Percentiles rank a stretch among this genome's conserved stretches.
Conservation (phyloP, 495 filamentous ascomycete species). For the Penicillium alfredii region DNA sequence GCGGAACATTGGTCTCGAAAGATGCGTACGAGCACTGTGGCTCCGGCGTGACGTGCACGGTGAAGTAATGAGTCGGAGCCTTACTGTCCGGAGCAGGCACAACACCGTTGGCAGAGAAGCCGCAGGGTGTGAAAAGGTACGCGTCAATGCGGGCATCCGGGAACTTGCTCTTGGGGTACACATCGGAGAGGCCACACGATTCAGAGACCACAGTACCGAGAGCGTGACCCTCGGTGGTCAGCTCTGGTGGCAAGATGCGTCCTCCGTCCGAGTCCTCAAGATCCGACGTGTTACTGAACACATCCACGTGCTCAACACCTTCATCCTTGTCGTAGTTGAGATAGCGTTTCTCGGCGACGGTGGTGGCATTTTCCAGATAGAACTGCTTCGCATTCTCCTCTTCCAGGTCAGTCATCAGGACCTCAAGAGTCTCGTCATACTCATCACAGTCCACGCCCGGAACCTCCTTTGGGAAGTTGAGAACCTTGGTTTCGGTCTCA, state of each 20-base stretch:
- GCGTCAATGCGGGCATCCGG: conserved; percentile 93
- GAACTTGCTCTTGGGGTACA: conserved; percentile 81
- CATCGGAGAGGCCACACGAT: conserved; percentile 77
- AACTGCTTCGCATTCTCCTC: conserved; percentile 91
- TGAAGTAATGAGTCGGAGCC: conserved; percentile 85
- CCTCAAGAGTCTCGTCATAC: conserved; percentile 88
- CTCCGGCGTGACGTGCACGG: conserved; percentile 97
- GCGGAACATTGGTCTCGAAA: conserved; percentile 98
- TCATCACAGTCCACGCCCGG: conserved; percentile 38
- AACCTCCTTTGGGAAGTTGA: conserved; percentile 43
- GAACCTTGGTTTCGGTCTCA: conserved; percentile 63
- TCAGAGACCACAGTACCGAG: conserved; percentile 92
- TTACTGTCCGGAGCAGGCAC: conserved; percentile 69
- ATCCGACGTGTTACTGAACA: conserved; percentile 64
- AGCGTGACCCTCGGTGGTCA: conserved; percentile 89
- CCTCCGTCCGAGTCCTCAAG: conserved; percentile 50
- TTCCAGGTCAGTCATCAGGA: conserved; percentile 97
- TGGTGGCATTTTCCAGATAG: conserved; percentile 88
- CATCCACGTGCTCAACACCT: conserved; percentile 58
- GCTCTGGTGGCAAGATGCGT: conserved; percentile 59
- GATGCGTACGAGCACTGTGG: conserved; percentile 97
- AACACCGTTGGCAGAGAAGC: conserved; percentile 96
- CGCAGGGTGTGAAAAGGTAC: conserved; percentile 95
- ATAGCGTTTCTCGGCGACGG: conserved; percentile 75
- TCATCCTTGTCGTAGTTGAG: conserved; percentile 43